A percentile compares a stretch with the other conserved stretches of the same genome.
Evolutionary conservation across 2,329 filamentous ascomycete genomes (phyloP).

Genomic region (Colletotrichum sp.): DNA sequence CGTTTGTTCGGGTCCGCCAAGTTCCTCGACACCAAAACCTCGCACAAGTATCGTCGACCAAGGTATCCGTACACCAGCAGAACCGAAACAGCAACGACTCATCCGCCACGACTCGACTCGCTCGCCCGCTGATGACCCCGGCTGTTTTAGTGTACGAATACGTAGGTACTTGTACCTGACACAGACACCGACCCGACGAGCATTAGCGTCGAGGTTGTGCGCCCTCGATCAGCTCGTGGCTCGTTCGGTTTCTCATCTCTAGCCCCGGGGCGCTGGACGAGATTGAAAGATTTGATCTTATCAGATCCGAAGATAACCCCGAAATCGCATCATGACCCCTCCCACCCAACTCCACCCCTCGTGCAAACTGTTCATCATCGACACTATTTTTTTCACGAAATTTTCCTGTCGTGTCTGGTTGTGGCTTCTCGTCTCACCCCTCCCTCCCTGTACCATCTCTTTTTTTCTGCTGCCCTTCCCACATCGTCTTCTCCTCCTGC

Average conservation of each 20-base stretch:
- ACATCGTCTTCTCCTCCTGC: not conserved
- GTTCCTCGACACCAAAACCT: not conserved
- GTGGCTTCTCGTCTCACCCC: not conserved
- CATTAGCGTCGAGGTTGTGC: not conserved
- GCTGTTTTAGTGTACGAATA: not conserved
- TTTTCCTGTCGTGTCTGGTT: not conserved
- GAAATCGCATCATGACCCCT: conserved; percentile 19
- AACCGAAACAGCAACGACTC: not conserved
- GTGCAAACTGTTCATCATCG: conserved; percentile 5
- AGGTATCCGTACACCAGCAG: not conserved
- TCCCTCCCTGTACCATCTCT: not conserved
- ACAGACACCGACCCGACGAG: not conserved
- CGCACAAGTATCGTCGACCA: not conserved
- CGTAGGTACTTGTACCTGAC: not conserved
- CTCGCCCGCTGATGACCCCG: not conserved
- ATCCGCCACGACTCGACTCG: not conserved
- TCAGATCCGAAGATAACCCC: conserved; percentile 58
- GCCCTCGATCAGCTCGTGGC: not conserved
- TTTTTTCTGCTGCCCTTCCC: not conserved
- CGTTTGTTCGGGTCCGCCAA: not conserved
- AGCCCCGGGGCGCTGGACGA: not conserved
- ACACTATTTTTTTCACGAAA: not conserved
- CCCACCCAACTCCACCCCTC: not conserved
- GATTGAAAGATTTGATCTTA: conserved; percentile 50
- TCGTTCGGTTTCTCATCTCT: not conserved